Evolutionary conservation across 2,329 filamentous ascomycete species (phyloP), one percentile per base, ranked within the genome.

Genomic region (Lithohypha guttulata): DNA sequence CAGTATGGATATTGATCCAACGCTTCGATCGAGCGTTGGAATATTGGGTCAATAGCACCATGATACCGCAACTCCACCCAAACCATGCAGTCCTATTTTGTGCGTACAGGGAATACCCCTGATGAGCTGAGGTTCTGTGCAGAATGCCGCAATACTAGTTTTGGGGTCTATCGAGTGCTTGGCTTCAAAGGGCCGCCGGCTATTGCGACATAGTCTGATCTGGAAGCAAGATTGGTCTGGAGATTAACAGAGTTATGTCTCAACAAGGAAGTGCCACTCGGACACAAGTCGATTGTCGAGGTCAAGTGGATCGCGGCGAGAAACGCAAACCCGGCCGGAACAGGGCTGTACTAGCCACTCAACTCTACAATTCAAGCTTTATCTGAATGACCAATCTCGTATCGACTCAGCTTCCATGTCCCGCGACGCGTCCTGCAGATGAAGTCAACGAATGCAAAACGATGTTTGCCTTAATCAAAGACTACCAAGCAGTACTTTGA

Each of bases 151-250:
- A 44, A 42, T 40, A 42, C 44, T 49, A 47, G 47, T 32, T 22
- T 46, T 42, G 42, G 43, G 33, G 39, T 44, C 39, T 46, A 47
- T 48, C 48, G 43, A 47, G 43, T 39, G 42, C 42, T 46, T 47
- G 39, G 45, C 41, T 47, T 39, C n/a, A 10, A 22, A 19, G n/a
- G 31, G 20, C 27, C 27, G 35, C 17, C 26, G 35, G 35, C 26
- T 39, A 39, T 39, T 39, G 35, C 35, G 35, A 39, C 35, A 39
- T 39, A 39, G 35, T 31, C 35, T 39, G 35, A 22, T 14, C 31
- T n/a, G 15, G 31, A 19, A 13, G 9, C 27, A 30, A 23, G 26
- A 39, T 39, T 13, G 18, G 35, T 30, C 17, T 39, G 26, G 18
- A 39, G 20, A 8, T 27, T 31, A 39, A 31, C 28, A 28, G 21